Base-by-base conservation (phyloP, 371 early-diverging fungal species). In the Actinomortierella wolfii region DNA sequence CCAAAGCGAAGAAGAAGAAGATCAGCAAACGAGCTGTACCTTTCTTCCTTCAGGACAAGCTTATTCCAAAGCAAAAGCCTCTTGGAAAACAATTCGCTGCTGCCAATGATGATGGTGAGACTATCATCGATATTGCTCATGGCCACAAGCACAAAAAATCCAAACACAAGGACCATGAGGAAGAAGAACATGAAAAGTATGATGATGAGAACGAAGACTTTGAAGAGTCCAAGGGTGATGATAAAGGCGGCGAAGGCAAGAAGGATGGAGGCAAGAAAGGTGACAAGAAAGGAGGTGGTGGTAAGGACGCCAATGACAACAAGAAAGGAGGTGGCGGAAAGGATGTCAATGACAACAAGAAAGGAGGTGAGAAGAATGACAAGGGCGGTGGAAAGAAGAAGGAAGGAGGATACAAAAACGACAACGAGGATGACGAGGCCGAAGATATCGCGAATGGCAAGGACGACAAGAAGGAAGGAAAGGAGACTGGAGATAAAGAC, bases 101-200 rank as follows among this genome's bases (percentile, higher is more conserved):
- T 14, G 28, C 46, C 15, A 26, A 42, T 13, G n/a, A 40, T 14
- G 40, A 56, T 1, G 49, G 42, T 18, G 54, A 56, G 6, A 40
- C 4, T 2, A 26, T 56, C 45, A 53, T 56, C 20, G 55, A 23
- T 21, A 54, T 64, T 25, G 59, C 56, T 34, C 58, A 50, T 42
- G 26, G 20, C 0, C 44, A 17, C 13, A 20, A 15, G 4, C 4
- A 13, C 13, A 44, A 44, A 44, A 15, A 44, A 13, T 13, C 20
- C 5, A 48, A 56, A 18, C 45, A 47, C 8, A 18, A 43, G 6
- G 47, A 64, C 61, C 54, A 34, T n/a, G 70, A 69, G 49, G 70
- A 64, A 17, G 60, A 64, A 20, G 70, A 69, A 47, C 70, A 69
- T 24, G 50, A 44, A 40, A 59, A 54, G 54, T 59, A 68, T 6